Conservation (phyloP, 2,329 filamentous ascomycete species). For the Stachybotrys echinatus region DNA sequence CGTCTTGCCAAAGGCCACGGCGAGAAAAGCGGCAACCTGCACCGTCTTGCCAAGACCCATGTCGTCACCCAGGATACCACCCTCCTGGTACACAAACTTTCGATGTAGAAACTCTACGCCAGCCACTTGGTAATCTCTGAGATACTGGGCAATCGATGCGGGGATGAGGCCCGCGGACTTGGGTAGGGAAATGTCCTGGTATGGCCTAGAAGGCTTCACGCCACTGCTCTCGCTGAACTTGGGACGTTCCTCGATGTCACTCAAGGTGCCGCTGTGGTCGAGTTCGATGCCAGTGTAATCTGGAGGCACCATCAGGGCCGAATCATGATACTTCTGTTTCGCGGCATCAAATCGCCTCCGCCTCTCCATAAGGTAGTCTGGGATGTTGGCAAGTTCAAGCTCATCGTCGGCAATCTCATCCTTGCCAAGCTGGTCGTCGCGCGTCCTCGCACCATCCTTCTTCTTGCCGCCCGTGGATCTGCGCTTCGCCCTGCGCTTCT, state of each 20-base stretch:
- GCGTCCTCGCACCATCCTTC: background rate
- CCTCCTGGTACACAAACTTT: conserved; percentile 85
- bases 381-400: conserved; percentile 53
- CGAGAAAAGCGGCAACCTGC: conserved; percentile 88
- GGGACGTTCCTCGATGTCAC: conserved; percentile 59
- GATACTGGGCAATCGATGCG: conserved; percentile 82
- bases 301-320: conserved; percentile 72
- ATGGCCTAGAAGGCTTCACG: conserved; percentile 61
- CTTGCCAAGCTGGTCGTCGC: conserved; percentile 5
- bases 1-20: conserved; percentile 89
- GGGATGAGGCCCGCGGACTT: conserved; percentile 79
- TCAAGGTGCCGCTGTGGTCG: conserved; percentile 32
- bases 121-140: conserved; percentile 85
- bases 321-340: conserved; percentile 54
- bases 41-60: conserved; percentile 98
- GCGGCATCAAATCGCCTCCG: conserved; percentile 62
- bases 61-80: conserved; percentile 88
- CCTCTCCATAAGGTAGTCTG: conserved; percentile 68
- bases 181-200: conserved; percentile 69
- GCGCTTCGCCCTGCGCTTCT: conserved; percentile 25
- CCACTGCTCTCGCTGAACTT: conserved; percentile 50
- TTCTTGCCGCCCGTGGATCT: conserved; percentile 23
- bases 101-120: conserved; percentile 83
- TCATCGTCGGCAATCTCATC: conserved; percentile 36
- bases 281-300: conserved; percentile 72